Conservation (phyloP, 2,329 filamentous ascomycete genomes). For the Verticillium zaregamsianum region DNA sequence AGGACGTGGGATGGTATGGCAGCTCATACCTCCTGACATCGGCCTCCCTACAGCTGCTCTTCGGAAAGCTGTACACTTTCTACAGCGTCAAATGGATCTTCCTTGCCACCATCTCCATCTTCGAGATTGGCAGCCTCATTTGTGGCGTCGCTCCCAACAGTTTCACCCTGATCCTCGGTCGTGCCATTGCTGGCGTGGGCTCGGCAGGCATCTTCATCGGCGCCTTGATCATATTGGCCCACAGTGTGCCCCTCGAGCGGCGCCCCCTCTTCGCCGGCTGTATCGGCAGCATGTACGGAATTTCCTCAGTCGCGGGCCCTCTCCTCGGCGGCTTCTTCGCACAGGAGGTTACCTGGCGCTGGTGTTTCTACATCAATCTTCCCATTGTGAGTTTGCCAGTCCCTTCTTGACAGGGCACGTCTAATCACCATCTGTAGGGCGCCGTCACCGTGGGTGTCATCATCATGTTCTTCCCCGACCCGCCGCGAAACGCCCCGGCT, state of each 20-base stretch:
- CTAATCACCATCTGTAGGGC: conserved; percentile 19
- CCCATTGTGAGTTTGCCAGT: conserved; percentile 24
- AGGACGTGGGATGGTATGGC: conserved; percentile 48
- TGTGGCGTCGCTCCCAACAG: conserved; percentile 30
- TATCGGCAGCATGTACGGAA: conserved; percentile 38
- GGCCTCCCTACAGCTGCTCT: conserved; percentile 33
- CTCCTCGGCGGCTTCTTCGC: conserved; percentile 30
- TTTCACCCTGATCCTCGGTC: conserved; percentile 27
- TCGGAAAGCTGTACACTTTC: conserved; percentile 41
- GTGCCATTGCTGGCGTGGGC: conserved; percentile 32
- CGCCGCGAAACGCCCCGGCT: neutral
- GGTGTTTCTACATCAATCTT: conserved; percentile 37
- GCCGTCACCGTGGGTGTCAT: conserved; percentile 27
- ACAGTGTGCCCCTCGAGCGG: conserved; percentile 28
- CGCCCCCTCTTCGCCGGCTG: conserved; percentile 33
- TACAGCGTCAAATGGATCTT: conserved; percentile 38
- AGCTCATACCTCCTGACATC: conserved; percentile 37
- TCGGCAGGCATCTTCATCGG: conserved; percentile 45
- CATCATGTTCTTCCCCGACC: conserved; percentile 17
- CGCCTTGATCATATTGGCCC: conserved; percentile 34
- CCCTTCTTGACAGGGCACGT: neutral
- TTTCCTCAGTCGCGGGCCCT: conserved; percentile 33
- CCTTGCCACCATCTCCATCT: conserved; percentile 31
- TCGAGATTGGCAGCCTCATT: conserved; percentile 38
- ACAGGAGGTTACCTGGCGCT: conserved; percentile 30